Percentiles rank a stretch among this genome's conserved stretches.
Conservation (phyloP, 23 red algal genomes). For the Gracilaria domingensis region DNA sequence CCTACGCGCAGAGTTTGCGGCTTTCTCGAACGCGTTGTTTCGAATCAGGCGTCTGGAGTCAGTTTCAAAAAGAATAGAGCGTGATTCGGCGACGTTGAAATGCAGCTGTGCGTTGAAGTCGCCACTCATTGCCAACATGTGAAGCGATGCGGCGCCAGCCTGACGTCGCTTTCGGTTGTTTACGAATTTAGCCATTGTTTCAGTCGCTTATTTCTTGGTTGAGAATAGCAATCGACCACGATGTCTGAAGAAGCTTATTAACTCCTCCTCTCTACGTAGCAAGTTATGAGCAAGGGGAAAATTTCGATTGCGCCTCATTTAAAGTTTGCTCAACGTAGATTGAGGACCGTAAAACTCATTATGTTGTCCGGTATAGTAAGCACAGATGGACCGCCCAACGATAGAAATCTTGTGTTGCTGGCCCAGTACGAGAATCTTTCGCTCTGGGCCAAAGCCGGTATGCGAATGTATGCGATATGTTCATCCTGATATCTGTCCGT, state of each 20-base stretch:
- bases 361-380: too few relatives aligned
- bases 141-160: neutral
- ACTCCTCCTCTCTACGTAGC: too few relatives aligned
- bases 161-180: constrained; percentile 6
- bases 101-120: constrained; percentile 22
- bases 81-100: constrained; percentile 16
- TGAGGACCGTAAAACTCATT: too few relatives aligned
- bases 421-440: too few relatives aligned
- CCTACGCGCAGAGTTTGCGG: neutral
- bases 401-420: too few relatives aligned
- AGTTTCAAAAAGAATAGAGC: neutral
- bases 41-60: neutral
- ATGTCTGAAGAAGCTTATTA: neutral
- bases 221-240: neutral
- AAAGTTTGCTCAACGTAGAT: too few relatives aligned
- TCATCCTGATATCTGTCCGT: too few relatives aligned
- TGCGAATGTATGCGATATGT: too few relatives aligned
- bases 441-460: too few relatives aligned
- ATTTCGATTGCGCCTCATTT: too few relatives aligned
- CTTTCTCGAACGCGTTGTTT: constrained; percentile 20
- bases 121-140: constrained; percentile 15
- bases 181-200: neutral
- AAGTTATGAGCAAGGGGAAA: too few relatives aligned
- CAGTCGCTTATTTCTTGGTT: neutral
- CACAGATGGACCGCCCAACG: too few relatives aligned